phyloP scores from a whole-genome alignment of 164 flowering plant species.

The Nelumbo lutea region DNA sequence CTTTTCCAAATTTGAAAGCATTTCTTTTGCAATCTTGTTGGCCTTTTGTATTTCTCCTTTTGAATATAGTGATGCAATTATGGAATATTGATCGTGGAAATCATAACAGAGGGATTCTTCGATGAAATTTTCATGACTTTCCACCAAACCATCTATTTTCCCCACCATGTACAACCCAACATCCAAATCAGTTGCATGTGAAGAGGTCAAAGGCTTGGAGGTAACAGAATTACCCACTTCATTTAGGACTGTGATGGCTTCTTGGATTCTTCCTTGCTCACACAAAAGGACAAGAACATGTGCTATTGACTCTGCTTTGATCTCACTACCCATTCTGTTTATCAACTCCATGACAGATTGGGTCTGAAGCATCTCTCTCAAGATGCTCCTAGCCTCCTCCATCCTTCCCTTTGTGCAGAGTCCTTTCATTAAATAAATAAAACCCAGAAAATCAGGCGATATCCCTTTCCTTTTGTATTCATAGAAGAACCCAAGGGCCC shows the following conservation, averaged over 20 bases:
- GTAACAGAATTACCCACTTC: slow-evolving; percentile 43
- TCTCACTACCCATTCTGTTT: slow-evolving; percentile 37
- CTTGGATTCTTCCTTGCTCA: slow-evolving; percentile 62
- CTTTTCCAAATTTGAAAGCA: slow-evolving; percentile 23
- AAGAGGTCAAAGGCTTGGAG: slow-evolving; percentile 7
- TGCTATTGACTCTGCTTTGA: slow-evolving; percentile 47
- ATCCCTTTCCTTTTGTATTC: slow-evolving; percentile 47
- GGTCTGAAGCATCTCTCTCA: slow-evolving; percentile 79
- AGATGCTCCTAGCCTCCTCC: slow-evolving; percentile 73
- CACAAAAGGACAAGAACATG: slow-evolving; percentile 50
- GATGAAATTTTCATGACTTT: slow-evolving; percentile 1
- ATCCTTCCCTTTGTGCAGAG: slow-evolving; percentile 77
- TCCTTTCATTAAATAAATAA: slow-evolving; percentile 62
- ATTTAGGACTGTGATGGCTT: slow-evolving; percentile 53
- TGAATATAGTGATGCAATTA: slow-evolving; percentile 48
- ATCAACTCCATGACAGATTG: slow-evolving; percentile 44
- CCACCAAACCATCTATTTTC: slow-evolving; percentile 12
- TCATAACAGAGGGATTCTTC: slow-evolving; percentile 16
- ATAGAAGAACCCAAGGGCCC: slow-evolving; percentile 50
- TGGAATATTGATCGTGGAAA: slow-evolving; percentile 48
- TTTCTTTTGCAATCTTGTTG: slow-evolving; percentile 38
- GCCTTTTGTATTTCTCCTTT: slow-evolving; percentile 54
- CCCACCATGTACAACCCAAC: neutral
- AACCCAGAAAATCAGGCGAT: slow-evolving; percentile 79
- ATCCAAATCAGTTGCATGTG: slow-evolving; percentile 11